A percentile compares a stretch with the other conserved stretches of the same genome.
Conservation (phyloP, 352 stramenopile genomes). For the Elongisporangium undulatum region DNA sequence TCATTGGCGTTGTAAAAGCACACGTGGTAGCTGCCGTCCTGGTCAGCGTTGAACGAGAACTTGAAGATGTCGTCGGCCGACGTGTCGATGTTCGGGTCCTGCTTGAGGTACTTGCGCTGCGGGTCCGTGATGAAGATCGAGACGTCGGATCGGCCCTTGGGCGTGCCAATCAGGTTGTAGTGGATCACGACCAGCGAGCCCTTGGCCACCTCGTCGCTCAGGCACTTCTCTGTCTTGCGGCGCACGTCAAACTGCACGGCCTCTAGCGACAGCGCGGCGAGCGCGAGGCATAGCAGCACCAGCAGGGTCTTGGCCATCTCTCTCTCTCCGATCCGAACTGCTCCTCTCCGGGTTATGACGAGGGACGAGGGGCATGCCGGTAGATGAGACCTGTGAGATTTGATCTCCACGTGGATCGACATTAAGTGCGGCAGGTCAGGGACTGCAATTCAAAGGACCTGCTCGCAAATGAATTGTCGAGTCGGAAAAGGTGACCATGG, state of each 20-base stretch:
- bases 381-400: background rate
- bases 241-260: slow-evolving; percentile 81
- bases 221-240: slow-evolving; percentile 65
- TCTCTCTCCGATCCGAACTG: background rate
- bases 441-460: background rate
- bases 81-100: slow-evolving; percentile 82
- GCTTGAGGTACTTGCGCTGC: slow-evolving; percentile 72
- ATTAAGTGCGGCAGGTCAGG: background rate
- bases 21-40: slow-evolving; percentile 62
- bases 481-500: background rate
- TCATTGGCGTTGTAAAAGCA: slow-evolving; percentile 85
- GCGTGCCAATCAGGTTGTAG: slow-evolving; percentile 72
- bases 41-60: slow-evolving; percentile 77
- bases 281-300: slow-evolving; percentile 25
- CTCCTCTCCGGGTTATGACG: background rate
- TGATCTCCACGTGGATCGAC: background rate
- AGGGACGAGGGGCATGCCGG: background rate
- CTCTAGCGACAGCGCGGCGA: slow-evolving; percentile 15
- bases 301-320: slow-evolving; percentile 17
- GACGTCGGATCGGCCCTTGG: slow-evolving; percentile 66
- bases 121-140: slow-evolving; percentile 72
- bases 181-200: slow-evolving; percentile 78
- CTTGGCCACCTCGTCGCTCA: slow-evolving; percentile 79
- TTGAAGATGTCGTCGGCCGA: slow-evolving; percentile 78
- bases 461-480: background rate